These are phyloP conservation scores for Platanus orientalis DNA, from an alignment of 164 flowering plant genomes.

Conservation along the genomic window DNA sequence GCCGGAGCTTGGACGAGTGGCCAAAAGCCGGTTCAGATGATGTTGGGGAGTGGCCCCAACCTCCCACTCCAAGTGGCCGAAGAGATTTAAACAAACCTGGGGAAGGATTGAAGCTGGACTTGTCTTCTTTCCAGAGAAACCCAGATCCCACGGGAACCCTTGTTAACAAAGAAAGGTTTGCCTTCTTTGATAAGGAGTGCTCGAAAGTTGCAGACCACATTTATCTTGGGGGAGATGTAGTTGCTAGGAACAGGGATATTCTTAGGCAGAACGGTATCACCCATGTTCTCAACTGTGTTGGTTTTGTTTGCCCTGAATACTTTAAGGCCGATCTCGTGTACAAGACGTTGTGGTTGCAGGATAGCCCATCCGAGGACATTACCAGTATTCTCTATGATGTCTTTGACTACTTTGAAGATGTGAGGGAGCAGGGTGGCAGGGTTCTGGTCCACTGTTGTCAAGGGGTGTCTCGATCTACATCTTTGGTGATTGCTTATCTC, in stretches of 20 bases:
- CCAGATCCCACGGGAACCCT: too few species aligned
- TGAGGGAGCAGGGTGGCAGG: conserved; percentile 64
- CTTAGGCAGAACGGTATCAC: conserved; percentile 63
- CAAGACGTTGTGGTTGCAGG: conserved; percentile 85
- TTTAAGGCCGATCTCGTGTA: conserved; percentile 79
- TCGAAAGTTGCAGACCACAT: conserved; percentile 70
- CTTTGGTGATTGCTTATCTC: conserved; percentile 81
- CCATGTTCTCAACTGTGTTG: conserved; percentile 86
- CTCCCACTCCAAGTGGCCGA: conserved; percentile 69
- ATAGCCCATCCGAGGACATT: conserved; percentile 79
- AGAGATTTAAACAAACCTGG: conserved; percentile 30
- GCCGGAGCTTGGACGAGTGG: conserved; percentile 85
- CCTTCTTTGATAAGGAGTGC: conserved; percentile 83
- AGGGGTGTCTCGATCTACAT: conserved; percentile 78
- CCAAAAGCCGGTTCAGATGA: conserved; percentile 90
- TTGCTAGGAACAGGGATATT: conserved; percentile 66
- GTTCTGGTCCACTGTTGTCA: conserved; percentile 88
- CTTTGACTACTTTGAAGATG: conserved; percentile 89
- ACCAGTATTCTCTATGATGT: conserved; percentile 85
- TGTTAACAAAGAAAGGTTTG: conserved; percentile 68
- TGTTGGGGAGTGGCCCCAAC: conserved; percentile 84
- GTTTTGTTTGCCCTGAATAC: conserved; percentile 84
- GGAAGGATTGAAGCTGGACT: conserved; percentile 77
- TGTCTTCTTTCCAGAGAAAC: conserved; percentile 56
- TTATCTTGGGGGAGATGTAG: conserved; percentile 72